Evolutionary conservation across 2,329 filamentous ascomycete species (phyloP).

Genomic region (Fusarium xylarioides): DNA sequence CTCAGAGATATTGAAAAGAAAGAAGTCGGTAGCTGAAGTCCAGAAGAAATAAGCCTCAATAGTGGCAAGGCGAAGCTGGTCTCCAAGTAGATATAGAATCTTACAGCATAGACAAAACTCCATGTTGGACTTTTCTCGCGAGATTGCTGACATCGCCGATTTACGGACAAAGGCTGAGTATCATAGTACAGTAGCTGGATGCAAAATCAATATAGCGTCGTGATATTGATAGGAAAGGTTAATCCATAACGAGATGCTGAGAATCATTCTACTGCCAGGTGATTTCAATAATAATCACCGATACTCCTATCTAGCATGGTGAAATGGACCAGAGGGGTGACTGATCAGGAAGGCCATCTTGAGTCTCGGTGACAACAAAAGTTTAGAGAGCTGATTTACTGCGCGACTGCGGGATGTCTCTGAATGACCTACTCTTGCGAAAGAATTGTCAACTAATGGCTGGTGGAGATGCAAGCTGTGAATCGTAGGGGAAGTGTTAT

Average conservation of each 20-base stretch:
- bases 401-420: too few relatives aligned
- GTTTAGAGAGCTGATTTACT: not conserved
- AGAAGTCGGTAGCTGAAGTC: not conserved
- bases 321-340: not conserved
- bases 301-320: too few relatives aligned
- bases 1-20: not conserved
- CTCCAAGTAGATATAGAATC: not conserved
- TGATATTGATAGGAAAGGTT: not conserved
- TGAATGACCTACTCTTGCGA: not conserved
- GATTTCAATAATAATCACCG: rapidly evolving
- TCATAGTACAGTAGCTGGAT: not conserved
- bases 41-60: not conserved
- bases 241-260: not conserved
- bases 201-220: too few relatives aligned
- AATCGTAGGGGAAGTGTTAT: not conserved
- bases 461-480: not conserved
- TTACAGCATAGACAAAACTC: not conserved
- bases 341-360: not conserved
- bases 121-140: not conserved
- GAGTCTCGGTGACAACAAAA: not conserved
- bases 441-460: not conserved
- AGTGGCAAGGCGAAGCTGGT: too few relatives aligned
- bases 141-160: not conserved
- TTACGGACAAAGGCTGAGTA: not conserved
- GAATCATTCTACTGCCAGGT: not conserved